Evolutionary conservation across 306 rosid genomes (phyloP).

Genomic region (Ziziphus jujuba): DNA sequence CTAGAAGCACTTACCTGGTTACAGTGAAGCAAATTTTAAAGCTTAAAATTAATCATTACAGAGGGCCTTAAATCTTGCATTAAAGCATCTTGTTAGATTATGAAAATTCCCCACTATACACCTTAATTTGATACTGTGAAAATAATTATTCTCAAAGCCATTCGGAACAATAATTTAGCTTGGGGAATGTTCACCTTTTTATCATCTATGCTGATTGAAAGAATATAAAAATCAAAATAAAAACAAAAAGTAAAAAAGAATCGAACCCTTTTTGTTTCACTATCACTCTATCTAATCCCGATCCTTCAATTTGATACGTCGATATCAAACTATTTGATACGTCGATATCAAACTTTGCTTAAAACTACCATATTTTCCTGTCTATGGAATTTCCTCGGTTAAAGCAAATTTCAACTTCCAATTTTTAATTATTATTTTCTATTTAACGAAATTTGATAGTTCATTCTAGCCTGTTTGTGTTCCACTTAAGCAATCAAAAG

Average conservation of each 20-base stretch:
- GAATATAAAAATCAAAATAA: too few relatives aligned
- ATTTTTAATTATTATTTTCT: neutral
- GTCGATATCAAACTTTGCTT: neutral
- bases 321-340: neutral
- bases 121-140: neutral
- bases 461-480: neutral
- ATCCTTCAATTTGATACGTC: neutral
- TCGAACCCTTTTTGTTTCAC: neutral
- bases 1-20: neutral
- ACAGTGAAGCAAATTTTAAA: conserved; percentile 1
- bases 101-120: neutral
- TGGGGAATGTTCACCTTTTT: neutral
- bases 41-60: neutral
- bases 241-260: too few relatives aligned
- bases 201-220: too few relatives aligned
- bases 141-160: neutral
- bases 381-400: neutral
- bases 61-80: neutral
- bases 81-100: neutral
- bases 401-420: neutral
- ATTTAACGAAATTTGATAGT: neutral
- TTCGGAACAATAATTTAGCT: neutral
- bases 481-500: neutral
- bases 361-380: neutral
- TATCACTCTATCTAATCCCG: too few relatives aligned